Evolutionary conservation across 331 rosid genomes (phyloP).

Genomic region (Arachis monticola): DNA sequence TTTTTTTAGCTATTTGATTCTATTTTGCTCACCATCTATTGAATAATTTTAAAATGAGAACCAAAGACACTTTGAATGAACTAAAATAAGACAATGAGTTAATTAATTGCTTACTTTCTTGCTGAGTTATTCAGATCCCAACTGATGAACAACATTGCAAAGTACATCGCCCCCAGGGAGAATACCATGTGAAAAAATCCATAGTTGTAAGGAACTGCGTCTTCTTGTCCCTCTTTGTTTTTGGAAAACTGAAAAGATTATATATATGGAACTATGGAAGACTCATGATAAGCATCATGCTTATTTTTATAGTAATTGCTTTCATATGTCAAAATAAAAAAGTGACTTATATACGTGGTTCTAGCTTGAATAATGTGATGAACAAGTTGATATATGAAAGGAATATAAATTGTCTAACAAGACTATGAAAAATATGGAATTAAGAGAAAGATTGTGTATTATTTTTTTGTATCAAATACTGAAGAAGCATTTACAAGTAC

Average conservation of each 20-base stretch:
- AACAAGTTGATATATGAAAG: not conserved
- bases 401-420: not conserved
- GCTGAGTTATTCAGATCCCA: slow-evolving; percentile 88
- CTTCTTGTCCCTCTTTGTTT: slow-evolving; percentile 56
- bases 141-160: slow-evolving; percentile 91
- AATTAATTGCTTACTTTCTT: slow-evolving; percentile 52
- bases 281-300: not conserved
- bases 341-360: slow-evolving; percentile 3
- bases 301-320: not conserved
- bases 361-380: not conserved
- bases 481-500: too few relatives aligned
- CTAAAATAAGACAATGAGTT: not conserved
- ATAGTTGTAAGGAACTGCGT: slow-evolving; percentile 72
- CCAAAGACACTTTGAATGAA: not conserved
- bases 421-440: too few relatives aligned
- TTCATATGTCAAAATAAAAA: not conserved
- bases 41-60: too few relatives aligned
- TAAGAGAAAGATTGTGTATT: too few relatives aligned
- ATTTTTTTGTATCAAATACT: too few relatives aligned
- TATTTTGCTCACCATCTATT: too few relatives aligned
- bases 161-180: slow-evolving; percentile 91
- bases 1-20: too few relatives aligned
- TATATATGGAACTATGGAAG: too few relatives aligned
- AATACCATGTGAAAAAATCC: slow-evolving; percentile 85
- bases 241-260: slow-evolving; percentile 56